phyloP scores from a whole-genome alignment of 345 rosid species.

The Microthlaspi erraticum region DNA sequence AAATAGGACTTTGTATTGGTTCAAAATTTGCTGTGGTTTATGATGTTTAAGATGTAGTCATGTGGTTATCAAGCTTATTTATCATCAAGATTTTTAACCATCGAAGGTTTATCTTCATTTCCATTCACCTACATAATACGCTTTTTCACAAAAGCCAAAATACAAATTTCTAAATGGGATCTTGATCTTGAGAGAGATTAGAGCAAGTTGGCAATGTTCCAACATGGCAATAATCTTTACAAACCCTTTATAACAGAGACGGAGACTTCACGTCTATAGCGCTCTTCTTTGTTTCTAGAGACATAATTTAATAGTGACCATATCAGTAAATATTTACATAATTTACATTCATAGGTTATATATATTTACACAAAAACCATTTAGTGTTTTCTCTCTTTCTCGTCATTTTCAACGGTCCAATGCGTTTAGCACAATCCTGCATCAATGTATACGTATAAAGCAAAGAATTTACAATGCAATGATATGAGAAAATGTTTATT shows the following conservation, averaged over 20 bases:
- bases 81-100: no score
- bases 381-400: constrained; percentile 2
- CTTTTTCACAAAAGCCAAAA: no score
- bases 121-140: no score
- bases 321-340: constrained; percentile 42
- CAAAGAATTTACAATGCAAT: not conserved
- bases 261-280: not conserved
- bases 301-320: constrained; percentile 29
- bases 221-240: not conserved
- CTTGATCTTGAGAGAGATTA: not conserved
- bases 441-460: not conserved
- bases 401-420: constrained; percentile 66
- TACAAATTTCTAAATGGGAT: no score
- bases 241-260: not conserved
- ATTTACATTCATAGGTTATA: constrained; percentile 29
- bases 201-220: not conserved
- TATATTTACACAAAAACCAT: constrained; percentile 37
- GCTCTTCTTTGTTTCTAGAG: constrained; percentile 16
- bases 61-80: not conserved
- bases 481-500: not conserved
- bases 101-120: no score
- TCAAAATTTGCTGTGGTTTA: not conserved
- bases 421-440: constrained; percentile 75
- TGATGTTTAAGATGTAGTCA: constrained; percentile 7
- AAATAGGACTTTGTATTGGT: constrained; percentile 23